Evolutionary conservation across 2,329 filamentous ascomycete genomes (phyloP), one percentile per base, ranked within the genome.

Genomic region (Claviceps fusiformis): DNA sequence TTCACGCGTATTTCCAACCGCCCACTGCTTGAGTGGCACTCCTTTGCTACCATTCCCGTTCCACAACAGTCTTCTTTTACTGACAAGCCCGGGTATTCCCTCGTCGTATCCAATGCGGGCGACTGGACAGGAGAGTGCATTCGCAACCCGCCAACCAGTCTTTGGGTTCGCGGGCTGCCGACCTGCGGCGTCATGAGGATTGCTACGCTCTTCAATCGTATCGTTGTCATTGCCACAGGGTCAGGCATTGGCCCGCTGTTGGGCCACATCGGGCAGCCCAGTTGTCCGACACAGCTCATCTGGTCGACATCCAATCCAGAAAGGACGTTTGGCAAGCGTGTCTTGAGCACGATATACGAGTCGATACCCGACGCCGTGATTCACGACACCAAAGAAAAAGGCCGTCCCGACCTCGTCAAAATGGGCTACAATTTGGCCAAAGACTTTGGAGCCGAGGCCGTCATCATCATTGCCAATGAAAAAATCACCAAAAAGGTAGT

Each of bases 381-480:
- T 54, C 76, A 87, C 64, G 83, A 90, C 64, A 88, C 85, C 2
- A 75, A 75, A 55, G 64, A 68, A 41, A 71, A 73, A 37, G 83
- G 82, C 0, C 74, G 84, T 7, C 76, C 82, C 3, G 79, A 88
- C 58, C 67, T 78, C n/a, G 71, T 75, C 15, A 64, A 65, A 49
- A 73, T 74, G 67, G 70, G 71, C 4, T 76, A 70, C 64, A 76
- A 87, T 65, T 62, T 84, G 33, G 73, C 72, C 13, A 71, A 81
- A 49, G 74, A 76, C 44, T 82, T 78, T 61, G 68, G 72, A 9
- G 70, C 83, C 1, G 85, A 89, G 72, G 86, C 85, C 2, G 83
- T 89, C 43, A 83, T 88, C 63, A 77, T 89, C 57, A 84, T 90
- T 62, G 82, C 82, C 55, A 90, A 89, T 65, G 80, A 83, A 56